A percentile compares a stretch with the other conserved stretches of the same genome.
These are phyloP conservation scores for Spatholobus suberectus DNA, from an alignment of 306 rosid genomes.

Conservation along the genomic window DNA sequence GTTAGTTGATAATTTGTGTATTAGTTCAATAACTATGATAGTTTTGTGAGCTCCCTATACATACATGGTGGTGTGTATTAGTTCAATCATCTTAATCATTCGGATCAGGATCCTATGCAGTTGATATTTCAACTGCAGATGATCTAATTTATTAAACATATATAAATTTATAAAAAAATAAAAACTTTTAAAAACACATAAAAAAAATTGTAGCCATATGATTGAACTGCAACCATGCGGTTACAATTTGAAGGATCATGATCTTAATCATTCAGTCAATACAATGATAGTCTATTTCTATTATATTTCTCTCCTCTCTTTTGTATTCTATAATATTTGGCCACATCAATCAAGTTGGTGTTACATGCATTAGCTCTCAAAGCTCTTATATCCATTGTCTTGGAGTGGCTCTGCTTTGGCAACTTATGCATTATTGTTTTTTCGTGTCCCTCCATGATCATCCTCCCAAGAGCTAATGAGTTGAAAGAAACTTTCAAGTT, in stretches of 20 bases:
- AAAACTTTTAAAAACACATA: neutral
- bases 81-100: neutral
- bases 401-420: neutral
- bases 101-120: neutral
- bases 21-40: neutral
- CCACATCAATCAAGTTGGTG: neutral
- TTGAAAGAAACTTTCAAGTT: neutral
- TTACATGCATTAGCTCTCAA: neutral
- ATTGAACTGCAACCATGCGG: neutral
- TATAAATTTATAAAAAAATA: neutral
- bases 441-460: neutral
- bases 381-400: neutral
- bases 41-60: neutral
- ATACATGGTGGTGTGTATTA: neutral
- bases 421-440: neutral
- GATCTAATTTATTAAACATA: neutral
- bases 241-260: neutral
- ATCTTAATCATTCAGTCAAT: neutral
- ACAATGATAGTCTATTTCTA: neutral
- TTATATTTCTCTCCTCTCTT: neutral
- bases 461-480: neutral
- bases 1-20: neutral
- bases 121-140: neutral
- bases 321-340: neutral
- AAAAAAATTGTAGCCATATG: neutral